phyloP scores from a whole-genome alignment of 2,329 filamentous ascomycete species.

The Fusarium protoensiforme region DNA sequence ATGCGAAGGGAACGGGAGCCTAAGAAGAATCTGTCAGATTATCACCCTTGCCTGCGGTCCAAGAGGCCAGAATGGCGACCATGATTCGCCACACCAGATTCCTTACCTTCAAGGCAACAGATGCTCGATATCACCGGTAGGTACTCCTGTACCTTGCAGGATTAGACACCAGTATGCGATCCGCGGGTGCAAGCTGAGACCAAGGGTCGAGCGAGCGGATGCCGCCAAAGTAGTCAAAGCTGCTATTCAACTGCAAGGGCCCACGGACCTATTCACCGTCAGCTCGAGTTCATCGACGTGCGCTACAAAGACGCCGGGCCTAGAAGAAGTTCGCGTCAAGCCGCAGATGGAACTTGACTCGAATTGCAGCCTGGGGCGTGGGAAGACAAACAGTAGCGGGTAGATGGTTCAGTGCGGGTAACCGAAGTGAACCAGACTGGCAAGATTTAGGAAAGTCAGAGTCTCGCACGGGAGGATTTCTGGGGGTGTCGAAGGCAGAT shows the following conservation, averaged over 20 bases:
- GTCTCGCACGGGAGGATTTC: conserved; percentile 41
- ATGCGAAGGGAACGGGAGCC: conserved; percentile 3
- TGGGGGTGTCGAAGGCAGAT: conserved; percentile 38
- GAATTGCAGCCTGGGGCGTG: conserved; percentile 16
- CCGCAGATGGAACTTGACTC: conserved; percentile 16
- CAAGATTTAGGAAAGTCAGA: conserved; percentile 44
- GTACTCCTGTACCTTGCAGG: conserved; percentile 29
- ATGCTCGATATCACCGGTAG: conserved; percentile 1
- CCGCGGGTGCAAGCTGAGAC: conserved; percentile 30
- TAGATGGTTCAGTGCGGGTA: conserved; percentile 37
- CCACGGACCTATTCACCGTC: conserved; percentile 37
- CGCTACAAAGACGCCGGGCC: conserved; percentile 18
- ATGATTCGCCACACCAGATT: conserved; percentile 17
- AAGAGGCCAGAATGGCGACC: not conserved
- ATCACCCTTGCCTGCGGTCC: not conserved
- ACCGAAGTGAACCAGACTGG: conserved; percentile 37
- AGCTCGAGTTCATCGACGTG: conserved; percentile 23
- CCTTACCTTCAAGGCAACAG: conserved; percentile 8
- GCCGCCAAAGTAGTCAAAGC: conserved; percentile 20
- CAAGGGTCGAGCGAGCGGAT: conserved; percentile 29
- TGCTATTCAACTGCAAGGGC: conserved; percentile 30
- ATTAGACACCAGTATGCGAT: conserved; percentile 19
- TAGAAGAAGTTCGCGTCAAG: conserved; percentile 13
- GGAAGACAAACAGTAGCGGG: conserved; percentile 37
- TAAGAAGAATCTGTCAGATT: conserved; percentile 25